Evolutionary conservation across 1,284 basidiomycete species (phyloP), one percentile per base, ranked within the genome.

Genomic region (Anthracocystis setariae): DNA sequence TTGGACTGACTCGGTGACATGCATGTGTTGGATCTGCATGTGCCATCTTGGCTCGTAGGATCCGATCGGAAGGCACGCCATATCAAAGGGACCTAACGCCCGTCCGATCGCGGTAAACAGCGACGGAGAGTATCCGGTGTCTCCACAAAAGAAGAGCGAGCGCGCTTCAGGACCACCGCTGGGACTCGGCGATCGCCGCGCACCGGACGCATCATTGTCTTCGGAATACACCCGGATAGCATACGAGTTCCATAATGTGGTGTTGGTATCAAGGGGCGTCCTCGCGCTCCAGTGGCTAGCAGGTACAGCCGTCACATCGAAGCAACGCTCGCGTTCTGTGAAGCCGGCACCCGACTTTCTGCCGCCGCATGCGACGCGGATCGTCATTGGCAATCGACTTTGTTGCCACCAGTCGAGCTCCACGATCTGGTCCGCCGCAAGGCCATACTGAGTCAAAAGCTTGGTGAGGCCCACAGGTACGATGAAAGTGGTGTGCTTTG

Each of bases 201-300:
- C 27, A 8, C n/a, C 35, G 18, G 35, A 23, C 17, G 45, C 21
- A 8, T 29, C 38, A 18, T 38, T 46, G 12, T 38, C 43, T 13
- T 52, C 56, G 10, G 48, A 32, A 32, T 63, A 47, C 8, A 72
- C 68, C 20, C 68, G 68, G 13, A 77, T 55, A 12, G 64, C 73
- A 50, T 77, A 77, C 46, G 75, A 77, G 47, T 66, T 68, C 69
- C 85, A 86, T 13, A 86, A 80, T 0, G 84, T 84, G 8, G 83
- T 83, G 61, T 86, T 86, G 29, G 84, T 85, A 63, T 86, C 85
- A 1, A 84, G 67, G 0, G 83, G 83, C 8, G 83, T 83, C 7
- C 86, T 78, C 3, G 84, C 85, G 2, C 84, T 84, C 86, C 85
- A 86, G 74, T 86, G 85, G 79, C 84, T 70, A 23, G 77, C 62